These are phyloP conservation scores for Fusarium torulosum DNA, from an alignment of 2,329 filamentous ascomycete species.

Conservation along the genomic window DNA sequence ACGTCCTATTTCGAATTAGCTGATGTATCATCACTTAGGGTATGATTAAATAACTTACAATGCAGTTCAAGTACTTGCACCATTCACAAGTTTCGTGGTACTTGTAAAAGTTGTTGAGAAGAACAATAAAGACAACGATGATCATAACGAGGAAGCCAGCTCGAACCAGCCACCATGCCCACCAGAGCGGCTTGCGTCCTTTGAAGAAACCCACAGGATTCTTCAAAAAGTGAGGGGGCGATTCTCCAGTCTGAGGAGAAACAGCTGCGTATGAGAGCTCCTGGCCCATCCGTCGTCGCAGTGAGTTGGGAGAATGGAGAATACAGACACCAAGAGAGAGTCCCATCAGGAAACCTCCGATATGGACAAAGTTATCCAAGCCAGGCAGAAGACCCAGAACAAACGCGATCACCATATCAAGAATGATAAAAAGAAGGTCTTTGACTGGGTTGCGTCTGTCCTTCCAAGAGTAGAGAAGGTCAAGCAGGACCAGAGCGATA, in stretches of 20 bases:
- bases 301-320: conserved; percentile 85
- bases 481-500: conserved; percentile 87
- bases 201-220: conserved; percentile 86
- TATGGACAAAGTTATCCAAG: conserved; percentile 96
- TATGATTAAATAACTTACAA: conserved; percentile 72
- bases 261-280: conserved; percentile 80
- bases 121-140: conserved; percentile 84
- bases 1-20: conserved; percentile 63
- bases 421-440: conserved; percentile 86
- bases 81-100: conserved; percentile 78
- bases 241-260: conserved; percentile 61
- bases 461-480: conserved; percentile 92
- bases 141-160: conserved; percentile 83
- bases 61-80: conserved; percentile 95
- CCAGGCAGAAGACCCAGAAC: conserved; percentile 92
- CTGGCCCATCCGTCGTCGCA: conserved; percentile 79
- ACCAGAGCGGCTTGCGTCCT: conserved; percentile 93
- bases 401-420: conserved; percentile 91
- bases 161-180: conserved; percentile 95
- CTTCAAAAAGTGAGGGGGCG: conserved; percentile 68
- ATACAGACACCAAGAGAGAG: conserved; percentile 87
- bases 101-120: conserved; percentile 93
- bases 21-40: neutral
- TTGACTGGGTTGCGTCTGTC: conserved; percentile 81
- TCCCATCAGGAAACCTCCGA: conserved; percentile 95